These are phyloP conservation scores for Alnus rubra DNA, from an alignment of 306 rosid genomes.

Conservation along the genomic window DNA sequence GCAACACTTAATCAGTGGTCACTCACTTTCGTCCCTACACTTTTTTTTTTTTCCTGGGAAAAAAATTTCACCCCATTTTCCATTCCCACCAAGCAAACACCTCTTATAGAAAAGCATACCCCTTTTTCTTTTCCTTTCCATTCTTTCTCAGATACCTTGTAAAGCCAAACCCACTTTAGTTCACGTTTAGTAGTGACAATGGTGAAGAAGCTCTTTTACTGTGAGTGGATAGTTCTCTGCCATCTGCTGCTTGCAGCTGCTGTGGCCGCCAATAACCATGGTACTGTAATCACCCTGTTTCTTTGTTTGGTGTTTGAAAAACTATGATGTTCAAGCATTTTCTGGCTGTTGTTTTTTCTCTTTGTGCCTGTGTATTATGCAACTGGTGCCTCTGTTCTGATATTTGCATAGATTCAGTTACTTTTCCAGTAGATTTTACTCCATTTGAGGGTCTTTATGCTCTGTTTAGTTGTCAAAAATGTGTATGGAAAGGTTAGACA, in stretches of 20 bases:
- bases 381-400: constrained; percentile 1
- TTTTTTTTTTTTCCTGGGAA: neutral
- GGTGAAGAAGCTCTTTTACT: constrained; percentile 47
- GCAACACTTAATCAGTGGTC: constrained; percentile 29
- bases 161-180: constrained; percentile 33
- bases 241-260: constrained; percentile 46
- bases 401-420: neutral
- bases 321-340: neutral
- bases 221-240: constrained; percentile 33
- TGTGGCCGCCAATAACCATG: constrained; percentile 75
- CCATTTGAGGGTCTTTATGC: constrained; percentile 1
- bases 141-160: constrained; percentile 20
- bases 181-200: constrained; percentile 23
- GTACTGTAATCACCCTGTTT: constrained; percentile 32
- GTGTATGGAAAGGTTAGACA: neutral
- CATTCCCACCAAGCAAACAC: constrained; percentile 19
- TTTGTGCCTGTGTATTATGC: neutral
- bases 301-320: neutral
- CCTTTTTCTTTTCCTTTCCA: constrained; percentile 10
- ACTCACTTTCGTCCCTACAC: constrained; percentile 32
- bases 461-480: neutral
- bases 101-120: constrained; percentile 10
- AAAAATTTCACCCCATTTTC: neutral
- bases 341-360: neutral
- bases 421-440: neutral